These are phyloP conservation scores for Astrephomene gubernaculifera DNA, from an alignment of 139 green algal genomes.

Conservation along the genomic window DNA sequence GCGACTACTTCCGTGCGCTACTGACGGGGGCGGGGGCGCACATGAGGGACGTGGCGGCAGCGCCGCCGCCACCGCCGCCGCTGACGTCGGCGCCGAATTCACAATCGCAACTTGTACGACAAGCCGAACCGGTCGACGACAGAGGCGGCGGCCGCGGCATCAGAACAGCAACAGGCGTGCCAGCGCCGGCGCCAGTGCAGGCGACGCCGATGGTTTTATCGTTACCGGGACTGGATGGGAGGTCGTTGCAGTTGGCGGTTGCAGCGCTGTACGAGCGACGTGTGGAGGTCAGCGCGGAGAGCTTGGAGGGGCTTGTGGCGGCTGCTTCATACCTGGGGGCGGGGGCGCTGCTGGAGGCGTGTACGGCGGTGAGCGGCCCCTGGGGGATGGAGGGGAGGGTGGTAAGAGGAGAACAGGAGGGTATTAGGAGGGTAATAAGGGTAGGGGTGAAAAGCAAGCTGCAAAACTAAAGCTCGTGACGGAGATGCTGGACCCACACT, in stretches of 20 bases:
- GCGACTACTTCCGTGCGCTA: constrained; percentile 64
- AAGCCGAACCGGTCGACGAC: no score
- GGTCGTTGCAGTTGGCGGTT: constrained; percentile 49
- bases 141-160: background rate
- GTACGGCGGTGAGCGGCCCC: background rate
- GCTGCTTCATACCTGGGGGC: constrained; percentile 16
- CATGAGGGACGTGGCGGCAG: constrained; percentile 48
- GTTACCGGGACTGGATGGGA: constrained; percentile 45
- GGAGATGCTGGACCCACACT: background rate
- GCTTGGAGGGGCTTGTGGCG: background rate
- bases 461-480: background rate
- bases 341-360: constrained; percentile 28
- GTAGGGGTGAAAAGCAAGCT: no score
- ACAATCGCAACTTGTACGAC: no score
- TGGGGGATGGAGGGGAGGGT: background rate
- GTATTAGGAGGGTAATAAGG: no score
- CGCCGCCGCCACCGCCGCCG: background rate
- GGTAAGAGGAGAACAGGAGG: background rate
- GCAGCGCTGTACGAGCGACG: constrained; percentile 56
- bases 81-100: no score
- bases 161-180: background rate
- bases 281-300: constrained; percentile 33
- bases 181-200: background rate
- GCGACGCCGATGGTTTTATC: background rate
- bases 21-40: constrained; percentile 46